Percentiles rank a stretch among this genome's conserved stretches.
Evolutionary conservation across 371 early-diverging fungal genomes (phyloP).

Genomic region (Mortierella sp.): DNA sequence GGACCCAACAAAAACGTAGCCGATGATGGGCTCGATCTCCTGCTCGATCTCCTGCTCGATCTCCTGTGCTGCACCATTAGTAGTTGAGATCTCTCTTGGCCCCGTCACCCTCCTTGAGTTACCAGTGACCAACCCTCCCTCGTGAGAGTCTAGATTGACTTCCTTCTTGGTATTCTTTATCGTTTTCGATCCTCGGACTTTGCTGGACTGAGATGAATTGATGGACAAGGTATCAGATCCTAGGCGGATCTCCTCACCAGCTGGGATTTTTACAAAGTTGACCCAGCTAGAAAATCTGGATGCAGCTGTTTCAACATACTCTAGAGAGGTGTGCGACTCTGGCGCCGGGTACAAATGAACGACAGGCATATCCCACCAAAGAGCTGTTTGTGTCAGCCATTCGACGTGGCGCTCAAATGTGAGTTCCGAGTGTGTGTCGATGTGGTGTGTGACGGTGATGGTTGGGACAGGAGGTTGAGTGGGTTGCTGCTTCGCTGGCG

Average conservation of each 20-base stretch:
- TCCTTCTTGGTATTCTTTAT: slow-evolving; percentile 6
- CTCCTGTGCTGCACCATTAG: background rate
- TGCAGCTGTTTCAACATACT: slow-evolving; percentile 43
- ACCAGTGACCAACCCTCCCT: slow-evolving; percentile 38
- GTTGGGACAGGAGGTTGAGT: slow-evolving; percentile 19
- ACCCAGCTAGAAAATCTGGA: slow-evolving; percentile 53
- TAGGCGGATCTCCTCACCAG: slow-evolving; percentile 21
- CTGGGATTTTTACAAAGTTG: slow-evolving; percentile 51
- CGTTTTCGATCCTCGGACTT: slow-evolving; percentile 6
- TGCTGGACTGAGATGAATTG: slow-evolving; percentile 9
- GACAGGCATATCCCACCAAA: slow-evolving; percentile 57
- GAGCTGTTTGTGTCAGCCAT: slow-evolving; percentile 52
- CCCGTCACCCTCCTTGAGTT: background rate
- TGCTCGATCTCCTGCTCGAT: no score
- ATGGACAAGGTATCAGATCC: slow-evolving; percentile 16
- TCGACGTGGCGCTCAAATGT: slow-evolving; percentile 56
- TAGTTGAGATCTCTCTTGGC: background rate
- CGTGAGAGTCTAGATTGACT: background rate
- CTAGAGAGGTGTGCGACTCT: slow-evolving; percentile 2
- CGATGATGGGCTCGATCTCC: slow-evolving; percentile 25
- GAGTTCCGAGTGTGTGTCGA: slow-evolving; percentile 40
- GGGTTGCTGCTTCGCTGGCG: slow-evolving; percentile 7
- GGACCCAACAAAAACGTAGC: slow-evolving; percentile 53
- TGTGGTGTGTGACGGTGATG: slow-evolving; percentile 38
- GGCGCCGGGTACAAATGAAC: slow-evolving; percentile 45